Evolutionary conservation across 805 yeast species (phyloP).

Genomic region (Metschnikowia koreensis): DNA sequence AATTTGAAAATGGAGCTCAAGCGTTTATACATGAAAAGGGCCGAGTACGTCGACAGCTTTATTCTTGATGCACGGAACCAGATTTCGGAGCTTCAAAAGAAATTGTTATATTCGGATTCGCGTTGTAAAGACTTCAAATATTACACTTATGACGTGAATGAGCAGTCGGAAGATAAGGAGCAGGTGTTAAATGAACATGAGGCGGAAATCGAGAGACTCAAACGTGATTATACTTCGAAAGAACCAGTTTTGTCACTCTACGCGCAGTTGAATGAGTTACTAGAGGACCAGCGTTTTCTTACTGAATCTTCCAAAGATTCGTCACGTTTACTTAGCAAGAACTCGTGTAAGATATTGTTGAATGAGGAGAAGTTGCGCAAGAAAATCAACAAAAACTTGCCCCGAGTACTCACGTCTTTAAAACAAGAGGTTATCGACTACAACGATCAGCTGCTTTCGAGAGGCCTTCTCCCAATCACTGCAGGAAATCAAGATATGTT

Average conservation of each 20-base stretch:
- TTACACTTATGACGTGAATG: constrained; percentile 30
- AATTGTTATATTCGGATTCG: constrained; percentile 54
- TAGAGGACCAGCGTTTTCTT: constrained; percentile 59
- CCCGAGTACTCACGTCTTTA: constrained; percentile 56
- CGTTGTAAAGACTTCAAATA: constrained; percentile 50
- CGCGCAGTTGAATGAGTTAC: constrained; percentile 51
- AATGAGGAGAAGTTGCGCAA: constrained; percentile 79
- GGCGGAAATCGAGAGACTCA: constrained; percentile 52
- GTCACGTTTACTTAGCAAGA: constrained; percentile 68
- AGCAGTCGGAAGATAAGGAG: constrained; percentile 53
- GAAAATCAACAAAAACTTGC: constrained; percentile 63
- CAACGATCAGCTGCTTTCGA: constrained; percentile 33
- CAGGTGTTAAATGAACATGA: constrained; percentile 62
- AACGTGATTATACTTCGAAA: constrained; percentile 47
- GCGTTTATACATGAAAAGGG: constrained; percentile 58
- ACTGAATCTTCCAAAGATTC: constrained; percentile 76
- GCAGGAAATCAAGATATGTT: constrained; percentile 52
- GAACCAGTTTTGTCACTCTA: constrained; percentile 58
- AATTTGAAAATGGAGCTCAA: constrained; percentile 55
- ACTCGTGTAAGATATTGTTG: constrained; percentile 73
- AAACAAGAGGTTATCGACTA: constrained; percentile 47
- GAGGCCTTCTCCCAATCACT: constrained; percentile 24
- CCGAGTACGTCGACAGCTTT: constrained; percentile 63
- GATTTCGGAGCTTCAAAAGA: constrained; percentile 61
- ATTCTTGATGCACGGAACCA: constrained; percentile 59